phyloP scores from a whole-genome alignment of 2,329 filamentous ascomycete species.

The Drechslera avenae region DNA sequence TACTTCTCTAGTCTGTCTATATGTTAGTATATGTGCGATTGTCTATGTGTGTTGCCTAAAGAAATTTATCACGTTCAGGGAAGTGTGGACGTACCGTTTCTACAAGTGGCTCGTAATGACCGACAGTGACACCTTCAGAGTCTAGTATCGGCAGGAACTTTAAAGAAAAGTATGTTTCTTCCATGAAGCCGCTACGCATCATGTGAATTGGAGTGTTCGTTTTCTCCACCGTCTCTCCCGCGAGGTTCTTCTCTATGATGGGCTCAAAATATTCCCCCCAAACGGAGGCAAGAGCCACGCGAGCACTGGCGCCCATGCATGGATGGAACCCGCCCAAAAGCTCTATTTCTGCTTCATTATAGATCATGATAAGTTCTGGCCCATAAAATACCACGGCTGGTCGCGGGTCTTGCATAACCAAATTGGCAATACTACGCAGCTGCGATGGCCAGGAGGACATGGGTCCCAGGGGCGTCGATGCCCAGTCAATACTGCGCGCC shows the following conservation, averaged over 20 bases:
- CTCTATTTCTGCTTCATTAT: slow-evolving; percentile 46
- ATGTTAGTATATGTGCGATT: slow-evolving; percentile 2
- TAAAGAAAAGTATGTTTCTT: slow-evolving; percentile 82
- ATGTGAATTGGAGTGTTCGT: slow-evolving; percentile 76
- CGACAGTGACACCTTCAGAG: slow-evolving; percentile 70
- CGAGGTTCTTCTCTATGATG: slow-evolving; percentile 27
- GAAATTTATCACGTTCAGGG: too few species aligned
- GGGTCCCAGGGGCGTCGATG: slow-evolving; percentile 70
- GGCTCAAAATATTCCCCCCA: slow-evolving; percentile 35
- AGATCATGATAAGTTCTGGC: slow-evolving; percentile 44
- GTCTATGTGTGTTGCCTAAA: too few species aligned
- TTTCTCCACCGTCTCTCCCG: slow-evolving; percentile 31
- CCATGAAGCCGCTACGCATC: slow-evolving; percentile 67
- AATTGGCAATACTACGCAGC: slow-evolving; percentile 74
- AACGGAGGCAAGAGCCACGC: slow-evolving; percentile 76
- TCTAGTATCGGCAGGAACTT: slow-evolving; percentile 76
- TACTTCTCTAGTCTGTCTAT: slow-evolving; percentile 14
- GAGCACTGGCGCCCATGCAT: slow-evolving; percentile 62
- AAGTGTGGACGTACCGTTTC: slow-evolving; percentile 65
- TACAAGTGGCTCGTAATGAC: slow-evolving; percentile 76
- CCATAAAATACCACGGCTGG: slow-evolving; percentile 67
- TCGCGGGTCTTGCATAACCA: slow-evolving; percentile 64
- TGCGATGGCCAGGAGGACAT: slow-evolving; percentile 73
- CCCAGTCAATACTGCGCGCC: slow-evolving; percentile 71
- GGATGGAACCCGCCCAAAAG: slow-evolving; percentile 51